Evolutionary conservation across 73 alveolate genomes (phyloP), one percentile per base, ranked within the genome.

Genomic region (Halteria grandinella): DNA sequence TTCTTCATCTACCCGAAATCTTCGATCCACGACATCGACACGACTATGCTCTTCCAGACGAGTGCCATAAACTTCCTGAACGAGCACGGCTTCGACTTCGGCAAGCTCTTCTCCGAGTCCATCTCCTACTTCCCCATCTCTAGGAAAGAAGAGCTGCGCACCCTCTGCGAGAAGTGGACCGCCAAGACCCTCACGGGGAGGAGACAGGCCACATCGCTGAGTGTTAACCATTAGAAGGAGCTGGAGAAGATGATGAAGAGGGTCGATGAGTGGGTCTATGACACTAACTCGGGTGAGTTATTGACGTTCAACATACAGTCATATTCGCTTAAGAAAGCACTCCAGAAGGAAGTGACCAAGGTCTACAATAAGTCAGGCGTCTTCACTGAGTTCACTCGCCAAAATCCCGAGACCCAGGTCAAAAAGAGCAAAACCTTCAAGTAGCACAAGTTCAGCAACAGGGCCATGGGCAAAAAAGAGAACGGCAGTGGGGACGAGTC

Each of bases 51-150:
- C n/a, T n/a, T n/a, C 18, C 51, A 84, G 54, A 70, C 81, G 1
- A 51, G 59, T 34, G 21, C 71, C 48, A 70, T 86, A 43, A 59
- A 33, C 8, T 86, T 86, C 41, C 39, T 86, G 53, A 66, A 40
- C 21, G 55, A 57, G 15, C 69, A 86, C 63, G 44, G 69, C 1
- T 86, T 86, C 44, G 91, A 86, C 60, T 79, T 86, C 53, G 72
- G 59, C 31, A 72, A 79, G 75, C 86, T 86, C 10, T 86, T 69
- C 54, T 51, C 50, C 17, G 47, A 77, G 11, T 47, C 85, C 48
- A 70, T 86, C 5, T n/a, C n/a, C n/a, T n/a, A n/a, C n/a, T n/a
- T n/a, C n/a, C n/a, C n/a, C n/a, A n/a, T n/a, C n/a, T n/a, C 33
- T 66, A 39, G 27, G 0, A 2, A 14, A 2, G 70, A 18, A 1